Evolutionary conservation across 805 yeast species (phyloP).

Genomic region (Yamadazyma kitorensis): DNA sequence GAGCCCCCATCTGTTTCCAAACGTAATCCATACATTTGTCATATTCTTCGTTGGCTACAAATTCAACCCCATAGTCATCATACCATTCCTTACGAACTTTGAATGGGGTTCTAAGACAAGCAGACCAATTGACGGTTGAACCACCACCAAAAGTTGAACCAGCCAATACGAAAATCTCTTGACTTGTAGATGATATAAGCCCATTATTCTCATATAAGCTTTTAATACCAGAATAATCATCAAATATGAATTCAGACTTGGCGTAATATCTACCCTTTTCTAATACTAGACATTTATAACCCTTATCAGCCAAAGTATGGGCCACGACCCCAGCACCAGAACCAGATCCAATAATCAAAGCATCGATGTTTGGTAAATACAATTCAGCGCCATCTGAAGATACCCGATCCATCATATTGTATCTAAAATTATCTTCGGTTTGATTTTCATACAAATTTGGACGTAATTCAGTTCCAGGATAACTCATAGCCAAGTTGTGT

Average conservation of each 20-base stretch:
- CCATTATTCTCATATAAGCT: constrained; percentile 43
- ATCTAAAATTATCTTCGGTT: constrained; percentile 22
- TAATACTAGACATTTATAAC: constrained; percentile 42
- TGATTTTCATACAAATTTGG: constrained; percentile 26
- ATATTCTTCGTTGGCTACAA: constrained; percentile 41
- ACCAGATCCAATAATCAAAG: constrained; percentile 50
- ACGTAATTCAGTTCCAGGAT: constrained; percentile 33
- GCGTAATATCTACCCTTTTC: constrained; percentile 49
- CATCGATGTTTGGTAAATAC: constrained; percentile 40
- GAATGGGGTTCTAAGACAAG: constrained; percentile 48
- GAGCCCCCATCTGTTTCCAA: constrained; percentile 47
- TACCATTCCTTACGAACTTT: constrained; percentile 53
- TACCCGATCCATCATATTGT: constrained; percentile 31
- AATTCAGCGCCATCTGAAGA: constrained; percentile 25
- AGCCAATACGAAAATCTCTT: constrained; percentile 39
- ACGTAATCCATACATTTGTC: constrained; percentile 47
- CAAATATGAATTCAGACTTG: constrained; percentile 31
- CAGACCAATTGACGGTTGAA: constrained; percentile 57
- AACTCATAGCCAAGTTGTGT: constrained; percentile 36
- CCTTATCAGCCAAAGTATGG: constrained; percentile 40
- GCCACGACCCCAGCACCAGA: constrained; percentile 55
- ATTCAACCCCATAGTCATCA: constrained; percentile 41
- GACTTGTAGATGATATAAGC: constrained; percentile 28
- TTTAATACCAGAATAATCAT: constrained; percentile 34
- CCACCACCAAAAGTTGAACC: constrained; percentile 61